A percentile compares a stretch with the other conserved stretches of the same genome.
Evolutionary conservation across 2,329 filamentous ascomycete species (phyloP).

Genomic region (Sphaerulina musiva): DNA sequence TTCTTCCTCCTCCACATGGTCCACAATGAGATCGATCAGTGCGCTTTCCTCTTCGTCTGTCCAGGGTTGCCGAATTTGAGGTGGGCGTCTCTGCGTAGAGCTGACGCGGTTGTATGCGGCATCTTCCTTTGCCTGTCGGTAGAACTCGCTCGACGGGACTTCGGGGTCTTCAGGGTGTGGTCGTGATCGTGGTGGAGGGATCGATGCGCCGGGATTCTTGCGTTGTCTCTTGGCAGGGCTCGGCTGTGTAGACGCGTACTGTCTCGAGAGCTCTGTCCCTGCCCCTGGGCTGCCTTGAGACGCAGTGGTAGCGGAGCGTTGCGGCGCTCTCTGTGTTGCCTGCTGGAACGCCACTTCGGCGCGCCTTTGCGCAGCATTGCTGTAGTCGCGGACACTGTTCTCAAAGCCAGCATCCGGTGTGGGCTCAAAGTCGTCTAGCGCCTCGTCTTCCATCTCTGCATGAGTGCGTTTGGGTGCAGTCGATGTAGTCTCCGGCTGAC

Average conservation of each 20-base stretch:
- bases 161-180: conserved; percentile 12
- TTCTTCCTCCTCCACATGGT: conserved; percentile 34
- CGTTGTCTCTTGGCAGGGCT: conserved; percentile 23
- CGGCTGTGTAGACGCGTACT: conserved; percentile 1
- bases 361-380: conserved; percentile 32
- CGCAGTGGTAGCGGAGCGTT: conserved; percentile 5
- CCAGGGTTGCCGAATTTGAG: conserved; percentile 34
- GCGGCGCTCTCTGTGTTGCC: neutral
- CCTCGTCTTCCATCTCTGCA: conserved; percentile 5
- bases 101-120: conserved; percentile 21
- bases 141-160: conserved; percentile 5
- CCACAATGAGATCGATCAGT: conserved; percentile 46
- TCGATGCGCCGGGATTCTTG: conserved; percentile 30
- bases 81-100: conserved; percentile 12
- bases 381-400: conserved; percentile 32
- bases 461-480: conserved; percentile 5
- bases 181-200: conserved; percentile 23
- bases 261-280: conserved; percentile 11
- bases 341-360: conserved; percentile 29
- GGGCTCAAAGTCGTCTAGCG: conserved; percentile 14
- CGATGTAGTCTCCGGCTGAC: neutral
- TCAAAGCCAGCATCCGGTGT: conserved; percentile 44
- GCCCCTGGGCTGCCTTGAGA: neutral
- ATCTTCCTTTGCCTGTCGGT: conserved; percentile 20
- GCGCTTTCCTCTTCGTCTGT: conserved; percentile 33